These are phyloP conservation scores for Citrullus colocynthis DNA, from an alignment of 306 rosid species.

Conservation along the genomic window DNA sequence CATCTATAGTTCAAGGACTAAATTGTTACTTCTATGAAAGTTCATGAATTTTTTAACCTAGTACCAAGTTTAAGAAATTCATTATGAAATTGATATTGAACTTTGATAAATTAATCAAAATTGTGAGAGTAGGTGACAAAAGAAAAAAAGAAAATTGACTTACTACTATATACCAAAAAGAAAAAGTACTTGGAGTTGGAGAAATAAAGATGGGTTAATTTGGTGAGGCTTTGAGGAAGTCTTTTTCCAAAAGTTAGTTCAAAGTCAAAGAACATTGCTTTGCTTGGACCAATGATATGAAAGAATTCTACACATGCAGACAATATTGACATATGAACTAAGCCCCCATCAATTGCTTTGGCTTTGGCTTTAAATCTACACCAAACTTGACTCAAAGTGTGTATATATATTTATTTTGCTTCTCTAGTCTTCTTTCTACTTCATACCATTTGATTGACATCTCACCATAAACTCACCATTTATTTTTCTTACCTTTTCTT, in stretches of 20 bases:
- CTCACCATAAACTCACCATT: background rate
- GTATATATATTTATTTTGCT: background rate
- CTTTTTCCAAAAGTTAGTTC: background rate
- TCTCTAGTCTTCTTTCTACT: background rate
- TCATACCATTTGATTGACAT: background rate
- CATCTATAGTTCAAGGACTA: no score
- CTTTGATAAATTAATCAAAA: no score
- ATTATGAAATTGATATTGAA: no score
- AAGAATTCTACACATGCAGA: background rate
- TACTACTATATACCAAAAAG: no score
- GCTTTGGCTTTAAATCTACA: background rate
- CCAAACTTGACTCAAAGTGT: background rate
- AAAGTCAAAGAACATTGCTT: background rate
- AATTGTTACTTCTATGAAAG: no score
- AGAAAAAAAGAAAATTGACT: no score
- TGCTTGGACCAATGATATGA: background rate
- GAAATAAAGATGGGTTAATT: background rate
- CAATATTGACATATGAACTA: slow-evolving; percentile 2
- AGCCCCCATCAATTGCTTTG: background rate
- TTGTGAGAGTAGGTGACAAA: no score
- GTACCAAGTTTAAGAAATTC: no score
- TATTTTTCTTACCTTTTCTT: background rate
- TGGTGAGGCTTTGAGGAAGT: background rate
- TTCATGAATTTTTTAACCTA: no score
- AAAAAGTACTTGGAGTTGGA: no score